Evolutionary conservation across 768 basidiomycete species (phyloP).

Genomic region (Phanerochaete sordida): DNA sequence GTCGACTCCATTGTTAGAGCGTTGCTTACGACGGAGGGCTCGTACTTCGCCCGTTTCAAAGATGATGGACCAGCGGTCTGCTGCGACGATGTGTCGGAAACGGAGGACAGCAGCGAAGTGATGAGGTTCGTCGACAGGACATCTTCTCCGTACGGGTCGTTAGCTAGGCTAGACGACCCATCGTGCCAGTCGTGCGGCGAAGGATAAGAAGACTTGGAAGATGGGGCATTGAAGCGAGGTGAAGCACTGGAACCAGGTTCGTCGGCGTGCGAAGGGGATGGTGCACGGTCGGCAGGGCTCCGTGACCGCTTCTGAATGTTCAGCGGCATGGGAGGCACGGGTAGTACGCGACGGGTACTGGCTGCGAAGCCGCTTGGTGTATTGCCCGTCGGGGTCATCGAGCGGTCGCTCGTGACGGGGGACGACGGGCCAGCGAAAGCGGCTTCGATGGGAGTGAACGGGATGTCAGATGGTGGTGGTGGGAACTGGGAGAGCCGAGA

Average conservation of each 20-base stretch:
- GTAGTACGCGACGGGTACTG: neutral
- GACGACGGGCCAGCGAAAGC: slow-evolving; percentile 2
- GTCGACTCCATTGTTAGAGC: slow-evolving; percentile 9
- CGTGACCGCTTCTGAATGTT: slow-evolving; percentile 6
- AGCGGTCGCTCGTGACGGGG: neutral
- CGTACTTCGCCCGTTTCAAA: slow-evolving; percentile 10
- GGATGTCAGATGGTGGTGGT: slow-evolving; percentile 39
- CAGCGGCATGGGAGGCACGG: neutral
- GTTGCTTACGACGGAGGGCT: slow-evolving; percentile 12
- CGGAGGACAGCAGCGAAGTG: slow-evolving; percentile 43
- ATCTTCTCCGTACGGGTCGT: slow-evolving; percentile 54
- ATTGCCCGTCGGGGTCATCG: slow-evolving; percentile 2
- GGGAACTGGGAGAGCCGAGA: slow-evolving; percentile 49
- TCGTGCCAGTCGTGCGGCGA: slow-evolving; percentile 60
- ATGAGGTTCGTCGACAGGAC: slow-evolving; percentile 62
- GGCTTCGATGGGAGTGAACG: slow-evolving; percentile 24
- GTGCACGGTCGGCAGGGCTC: neutral
- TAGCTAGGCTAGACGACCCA: slow-evolving; percentile 52
- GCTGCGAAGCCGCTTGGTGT: too few species aligned
- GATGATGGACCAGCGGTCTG: neutral
- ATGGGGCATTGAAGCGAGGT: neutral
- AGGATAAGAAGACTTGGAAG: slow-evolving; percentile 15
- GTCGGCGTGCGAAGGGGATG: neutral
- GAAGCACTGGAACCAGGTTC: neutral
- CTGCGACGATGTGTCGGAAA: neutral